Evolutionary conservation across 345 rosid species (phyloP).

Genomic region (Bretschneidera sinensis): DNA sequence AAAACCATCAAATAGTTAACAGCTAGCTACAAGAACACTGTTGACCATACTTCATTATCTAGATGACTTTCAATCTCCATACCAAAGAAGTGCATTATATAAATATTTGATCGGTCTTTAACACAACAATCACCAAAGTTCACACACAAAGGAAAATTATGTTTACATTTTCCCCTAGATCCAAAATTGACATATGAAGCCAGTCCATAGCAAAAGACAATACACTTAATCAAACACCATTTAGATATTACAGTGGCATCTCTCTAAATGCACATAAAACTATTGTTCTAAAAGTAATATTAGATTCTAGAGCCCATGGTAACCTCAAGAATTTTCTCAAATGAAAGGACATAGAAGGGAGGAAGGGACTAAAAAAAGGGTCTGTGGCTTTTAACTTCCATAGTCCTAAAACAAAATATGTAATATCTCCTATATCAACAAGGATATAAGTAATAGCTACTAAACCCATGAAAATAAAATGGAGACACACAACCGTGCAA

Average conservation of each 20-base stretch:
- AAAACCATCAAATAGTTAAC: neutral
- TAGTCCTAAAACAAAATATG: neutral
- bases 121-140: neutral
- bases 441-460: neutral
- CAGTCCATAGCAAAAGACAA: too few species aligned
- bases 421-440: neutral
- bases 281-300: neutral
- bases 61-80: too few species aligned
- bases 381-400: conserved; percentile 3
- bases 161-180: neutral
- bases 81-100: too few species aligned
- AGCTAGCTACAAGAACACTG: too few species aligned
- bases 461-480: neutral
- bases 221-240: neutral
- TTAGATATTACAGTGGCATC: neutral
- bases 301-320: neutral
- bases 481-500: neutral
- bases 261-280: neutral
- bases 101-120: neutral
- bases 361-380: neutral
- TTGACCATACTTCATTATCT: too few species aligned
- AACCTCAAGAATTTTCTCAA: neutral
- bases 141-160: neutral
- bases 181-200: too few species aligned
- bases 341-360: neutral